phyloP scores from a whole-genome alignment of 768 basidiomycete species.

The Suillus occidentalis region DNA sequence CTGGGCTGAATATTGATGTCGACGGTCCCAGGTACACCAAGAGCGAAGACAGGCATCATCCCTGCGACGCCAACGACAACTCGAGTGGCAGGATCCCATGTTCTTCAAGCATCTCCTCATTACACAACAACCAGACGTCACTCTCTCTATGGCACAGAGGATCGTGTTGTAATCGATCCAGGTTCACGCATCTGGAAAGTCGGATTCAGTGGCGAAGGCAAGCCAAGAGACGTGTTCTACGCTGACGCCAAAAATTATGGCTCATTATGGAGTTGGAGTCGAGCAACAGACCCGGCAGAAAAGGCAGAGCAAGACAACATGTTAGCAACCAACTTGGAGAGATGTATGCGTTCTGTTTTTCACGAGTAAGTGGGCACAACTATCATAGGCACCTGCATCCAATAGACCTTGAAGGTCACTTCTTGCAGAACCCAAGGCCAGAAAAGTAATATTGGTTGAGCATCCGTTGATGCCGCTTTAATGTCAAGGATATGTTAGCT shows the following conservation, averaged over 20 bases:
- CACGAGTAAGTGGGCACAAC: constrained; percentile 61
- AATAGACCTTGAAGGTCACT: constrained; percentile 61
- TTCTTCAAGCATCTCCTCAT: constrained; percentile 76
- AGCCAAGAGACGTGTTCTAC: constrained; percentile 85
- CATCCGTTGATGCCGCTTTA: constrained; percentile 83
- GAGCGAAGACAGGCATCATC: constrained; percentile 16
- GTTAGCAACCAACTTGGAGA: constrained; percentile 68
- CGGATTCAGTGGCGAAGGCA: constrained; percentile 94
- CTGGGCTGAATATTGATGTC: constrained; percentile 28
- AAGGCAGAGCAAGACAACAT: constrained; percentile 74
- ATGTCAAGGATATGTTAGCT: constrained; percentile 87
- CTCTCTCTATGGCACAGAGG: constrained; percentile 95
- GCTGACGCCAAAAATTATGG: constrained; percentile 43
- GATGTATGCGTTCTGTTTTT: constrained; percentile 73
- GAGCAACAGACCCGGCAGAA: constrained; percentile 52
- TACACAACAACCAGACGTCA: constrained; percentile 85
- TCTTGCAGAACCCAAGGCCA: constrained; percentile 90
- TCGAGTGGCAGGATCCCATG: constrained; percentile 46
- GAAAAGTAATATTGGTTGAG: constrained; percentile 92
- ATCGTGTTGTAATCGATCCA: constrained; percentile 92
- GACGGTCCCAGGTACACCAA: constrained; percentile 34
- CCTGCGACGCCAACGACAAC: constrained; percentile 56
- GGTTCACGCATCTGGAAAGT: constrained; percentile 96
- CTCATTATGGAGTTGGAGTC: constrained; percentile 61
- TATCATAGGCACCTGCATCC: constrained; percentile 9